Conservation (phyloP, 2,329 filamentous ascomycete species). For the Madurella fahalii region DNA sequence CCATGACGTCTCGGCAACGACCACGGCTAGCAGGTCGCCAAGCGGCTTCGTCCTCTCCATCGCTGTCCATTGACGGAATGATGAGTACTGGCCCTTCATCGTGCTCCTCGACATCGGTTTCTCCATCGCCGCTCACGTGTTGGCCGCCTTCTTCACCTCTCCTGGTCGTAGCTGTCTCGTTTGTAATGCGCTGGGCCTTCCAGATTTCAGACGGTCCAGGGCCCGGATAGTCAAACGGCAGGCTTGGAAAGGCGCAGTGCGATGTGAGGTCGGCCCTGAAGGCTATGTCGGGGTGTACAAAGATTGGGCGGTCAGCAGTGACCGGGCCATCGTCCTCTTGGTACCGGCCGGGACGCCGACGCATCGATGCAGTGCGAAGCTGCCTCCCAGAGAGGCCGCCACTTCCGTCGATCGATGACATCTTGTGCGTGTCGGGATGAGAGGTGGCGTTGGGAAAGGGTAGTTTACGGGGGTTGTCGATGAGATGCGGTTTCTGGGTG, state of each 20-base stretch:
- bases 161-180: neutral
- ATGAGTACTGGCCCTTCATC: no score
- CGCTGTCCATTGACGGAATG: no score
- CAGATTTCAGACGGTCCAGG: constrained; percentile 19
- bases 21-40: no score
- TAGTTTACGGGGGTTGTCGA: no score
- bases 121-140: no score
- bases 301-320: constrained; percentile 16
- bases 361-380: constrained; percentile 34
- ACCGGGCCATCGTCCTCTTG: constrained; percentile 21
- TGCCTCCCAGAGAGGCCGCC: neutral
- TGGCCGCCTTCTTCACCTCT: no score
- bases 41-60: no score
- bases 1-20: no score
- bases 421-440: neutral
- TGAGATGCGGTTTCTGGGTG: no score
- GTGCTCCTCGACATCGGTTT: no score
- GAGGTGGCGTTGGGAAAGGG: no score
- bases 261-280: constrained; percentile 27
- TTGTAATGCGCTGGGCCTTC: neutral
- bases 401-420: neutral
- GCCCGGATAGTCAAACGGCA: constrained; percentile 25
- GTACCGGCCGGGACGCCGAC: constrained; percentile 25
- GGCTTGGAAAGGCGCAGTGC: constrained; percentile 24
- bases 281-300: constrained; percentile 22